Conservation (phyloP, 1,284 basidiomycete genomes). For the Apiotrichum akiyoshidainum region DNA sequence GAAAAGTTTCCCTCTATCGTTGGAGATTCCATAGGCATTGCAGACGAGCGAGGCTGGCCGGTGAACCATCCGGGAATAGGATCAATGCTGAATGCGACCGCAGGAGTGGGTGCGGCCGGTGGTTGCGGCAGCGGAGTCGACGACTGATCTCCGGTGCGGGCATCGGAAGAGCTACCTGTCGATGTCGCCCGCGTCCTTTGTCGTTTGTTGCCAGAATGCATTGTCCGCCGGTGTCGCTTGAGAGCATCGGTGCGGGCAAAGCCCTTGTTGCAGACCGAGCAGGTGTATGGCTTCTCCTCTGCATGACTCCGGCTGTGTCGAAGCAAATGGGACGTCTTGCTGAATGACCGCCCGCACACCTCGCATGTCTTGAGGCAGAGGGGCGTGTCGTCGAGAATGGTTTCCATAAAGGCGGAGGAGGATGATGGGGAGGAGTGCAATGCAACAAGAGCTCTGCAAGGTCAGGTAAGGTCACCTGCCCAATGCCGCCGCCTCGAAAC, state of each 20-base stretch:
- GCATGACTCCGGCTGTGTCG: slow-evolving; percentile 11
- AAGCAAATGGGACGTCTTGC: slow-evolving; percentile 10
- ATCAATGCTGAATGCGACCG: too few relatives aligned
- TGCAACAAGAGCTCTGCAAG: too few relatives aligned
- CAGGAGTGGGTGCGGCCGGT: too few relatives aligned
- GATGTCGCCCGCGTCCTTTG: neutral
- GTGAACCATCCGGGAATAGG: too few relatives aligned
- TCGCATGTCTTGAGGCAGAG: neutral
- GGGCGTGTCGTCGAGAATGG: neutral
- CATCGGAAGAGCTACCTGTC: neutral
- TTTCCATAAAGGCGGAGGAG: neutral
- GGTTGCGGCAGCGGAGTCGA: too few relatives aligned
- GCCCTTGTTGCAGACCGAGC: slow-evolving; percentile 5
- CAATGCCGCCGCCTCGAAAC: too few relatives aligned
- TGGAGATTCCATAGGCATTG: neutral
- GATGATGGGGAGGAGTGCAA: neutral
- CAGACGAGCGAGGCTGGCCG: too few relatives aligned
- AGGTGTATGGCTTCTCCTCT: slow-evolving; percentile 11
- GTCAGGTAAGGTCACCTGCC: too few relatives aligned
- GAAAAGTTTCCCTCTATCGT: neutral
- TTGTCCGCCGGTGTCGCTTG: slow-evolving; percentile 11
- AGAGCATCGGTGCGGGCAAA: slow-evolving; percentile 13
- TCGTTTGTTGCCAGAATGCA: slow-evolving; percentile 5
- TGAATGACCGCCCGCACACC: slow-evolving; percentile 10
- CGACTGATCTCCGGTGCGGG: neutral